These are phyloP conservation scores for Fusarium poae DNA, from an alignment of 2,329 filamentous ascomycete species.

Conservation along the genomic window DNA sequence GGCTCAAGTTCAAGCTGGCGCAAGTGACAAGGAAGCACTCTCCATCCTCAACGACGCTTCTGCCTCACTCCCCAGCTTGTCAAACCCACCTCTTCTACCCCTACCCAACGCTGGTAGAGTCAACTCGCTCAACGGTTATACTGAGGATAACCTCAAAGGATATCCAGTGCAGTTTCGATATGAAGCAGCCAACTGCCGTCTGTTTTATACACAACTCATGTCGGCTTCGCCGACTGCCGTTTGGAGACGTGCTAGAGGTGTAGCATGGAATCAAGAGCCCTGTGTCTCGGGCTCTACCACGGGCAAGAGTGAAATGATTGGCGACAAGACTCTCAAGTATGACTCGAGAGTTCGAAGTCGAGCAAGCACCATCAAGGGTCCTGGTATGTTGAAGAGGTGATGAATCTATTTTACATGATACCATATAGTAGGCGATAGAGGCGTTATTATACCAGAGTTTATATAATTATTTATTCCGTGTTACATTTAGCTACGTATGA, in stretches of 20 bases:
- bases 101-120: slow-evolving; percentile 53
- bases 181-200: slow-evolving; percentile 70
- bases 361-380: slow-evolving; percentile 31
- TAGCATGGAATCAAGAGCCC: slow-evolving; percentile 36
- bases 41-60: slow-evolving; percentile 23
- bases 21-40: slow-evolving; percentile 17
- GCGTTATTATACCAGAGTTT: slow-evolving; percentile 1
- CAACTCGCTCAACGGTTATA: slow-evolving; percentile 41
- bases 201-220: slow-evolving; percentile 70
- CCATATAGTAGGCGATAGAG: neutral
- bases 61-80: slow-evolving; percentile 30
- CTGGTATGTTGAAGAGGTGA: slow-evolving; percentile 35
- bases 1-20: slow-evolving; percentile 19
- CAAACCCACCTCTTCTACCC: slow-evolving; percentile 46
- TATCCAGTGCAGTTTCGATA: slow-evolving; percentile 67
- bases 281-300: slow-evolving; percentile 43
- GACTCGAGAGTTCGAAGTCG: slow-evolving; percentile 40
- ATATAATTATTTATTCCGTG: slow-evolving; percentile 1
- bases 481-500: too few relatives aligned
- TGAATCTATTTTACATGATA: slow-evolving; percentile 14
- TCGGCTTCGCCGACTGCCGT: slow-evolving; percentile 63
- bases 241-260: slow-evolving; percentile 58
- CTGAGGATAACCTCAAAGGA: slow-evolving; percentile 40
- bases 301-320: slow-evolving; percentile 35
- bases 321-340: slow-evolving; percentile 35